These are phyloP conservation scores for Phytophthora lateralis DNA, from an alignment of 352 stramenopile species.

Conservation along the genomic window DNA sequence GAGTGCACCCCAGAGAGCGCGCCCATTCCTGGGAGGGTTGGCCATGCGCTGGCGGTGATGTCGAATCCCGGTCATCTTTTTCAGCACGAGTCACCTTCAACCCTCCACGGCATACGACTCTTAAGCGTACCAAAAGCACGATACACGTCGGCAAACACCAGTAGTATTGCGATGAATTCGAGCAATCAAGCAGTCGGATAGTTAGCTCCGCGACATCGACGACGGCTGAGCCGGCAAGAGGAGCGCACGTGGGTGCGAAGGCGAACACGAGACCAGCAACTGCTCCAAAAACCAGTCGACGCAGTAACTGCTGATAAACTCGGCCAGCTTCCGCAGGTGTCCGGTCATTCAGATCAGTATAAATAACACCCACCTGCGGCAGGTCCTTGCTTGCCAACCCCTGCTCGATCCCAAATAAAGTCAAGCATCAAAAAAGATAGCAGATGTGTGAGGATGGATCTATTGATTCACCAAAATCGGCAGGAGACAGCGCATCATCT, in stretches of 20 bases:
- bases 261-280: constrained; percentile 16
- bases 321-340: constrained; percentile 1
- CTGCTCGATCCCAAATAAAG: constrained; percentile 20
- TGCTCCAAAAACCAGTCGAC: constrained; percentile 14
- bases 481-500: constrained; percentile 5
- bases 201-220: constrained; percentile 37
- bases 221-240: constrained; percentile 24
- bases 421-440: constrained; percentile 7
- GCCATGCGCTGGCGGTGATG: constrained; percentile 19
- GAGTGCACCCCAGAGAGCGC: constrained; percentile 54
- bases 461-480: constrained; percentile 36
- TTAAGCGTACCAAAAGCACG: not conserved
- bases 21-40: constrained; percentile 44
- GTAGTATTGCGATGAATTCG: constrained; percentile 17
- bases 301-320: constrained; percentile 37
- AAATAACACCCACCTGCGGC: constrained; percentile 16
- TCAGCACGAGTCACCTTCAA: constrained; percentile 5
- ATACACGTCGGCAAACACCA: constrained; percentile 4
- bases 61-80: constrained; percentile 30
- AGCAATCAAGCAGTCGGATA: constrained; percentile 16
- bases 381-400: not conserved
- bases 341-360: constrained; percentile 10
- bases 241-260: constrained; percentile 9
- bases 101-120: constrained; percentile 25
- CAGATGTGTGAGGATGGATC: constrained; percentile 15